Percentiles rank a stretch among this genome's conserved stretches.
These are phyloP conservation scores for Dendrocalamus sinicus DNA, from an alignment of 176 grass and related monocot species.

Conservation along the genomic window DNA sequence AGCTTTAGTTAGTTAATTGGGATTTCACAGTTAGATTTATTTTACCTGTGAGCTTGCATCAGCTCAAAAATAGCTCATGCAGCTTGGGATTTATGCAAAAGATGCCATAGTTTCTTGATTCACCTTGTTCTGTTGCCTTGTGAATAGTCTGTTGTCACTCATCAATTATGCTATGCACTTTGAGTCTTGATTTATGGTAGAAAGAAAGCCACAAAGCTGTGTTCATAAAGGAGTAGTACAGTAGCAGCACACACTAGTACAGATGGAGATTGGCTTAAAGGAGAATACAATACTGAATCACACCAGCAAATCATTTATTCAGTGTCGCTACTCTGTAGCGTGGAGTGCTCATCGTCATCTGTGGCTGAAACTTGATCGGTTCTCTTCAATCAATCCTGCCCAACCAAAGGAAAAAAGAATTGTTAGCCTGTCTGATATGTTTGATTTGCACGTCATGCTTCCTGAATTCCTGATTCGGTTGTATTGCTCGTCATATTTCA, in stretches of 20 bases:
- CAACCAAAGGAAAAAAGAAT: not conserved
- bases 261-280: not conserved
- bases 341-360: not conserved
- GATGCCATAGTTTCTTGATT: not conserved
- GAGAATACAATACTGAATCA: not conserved
- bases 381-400: not conserved
- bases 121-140: not conserved
- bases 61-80: not conserved
- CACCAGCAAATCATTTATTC: not conserved
- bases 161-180: not conserved
- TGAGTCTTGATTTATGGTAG: not conserved
- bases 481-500: not conserved
- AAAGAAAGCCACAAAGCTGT: not conserved
- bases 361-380: not conserved
- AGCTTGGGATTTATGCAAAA: constrained; percentile 11
- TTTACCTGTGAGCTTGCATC: not conserved
- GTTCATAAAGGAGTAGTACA: not conserved
- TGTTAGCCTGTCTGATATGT: not conserved
- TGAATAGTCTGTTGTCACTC: not conserved
- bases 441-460: not conserved
- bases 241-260: not conserved
- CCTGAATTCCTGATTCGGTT: not conserved
- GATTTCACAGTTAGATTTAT: not conserved
- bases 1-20: not conserved
- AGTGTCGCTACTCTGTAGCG: too few species aligned